phyloP scores from a whole-genome alignment of 352 stramenopile genomes.

The Albugo candida region DNA sequence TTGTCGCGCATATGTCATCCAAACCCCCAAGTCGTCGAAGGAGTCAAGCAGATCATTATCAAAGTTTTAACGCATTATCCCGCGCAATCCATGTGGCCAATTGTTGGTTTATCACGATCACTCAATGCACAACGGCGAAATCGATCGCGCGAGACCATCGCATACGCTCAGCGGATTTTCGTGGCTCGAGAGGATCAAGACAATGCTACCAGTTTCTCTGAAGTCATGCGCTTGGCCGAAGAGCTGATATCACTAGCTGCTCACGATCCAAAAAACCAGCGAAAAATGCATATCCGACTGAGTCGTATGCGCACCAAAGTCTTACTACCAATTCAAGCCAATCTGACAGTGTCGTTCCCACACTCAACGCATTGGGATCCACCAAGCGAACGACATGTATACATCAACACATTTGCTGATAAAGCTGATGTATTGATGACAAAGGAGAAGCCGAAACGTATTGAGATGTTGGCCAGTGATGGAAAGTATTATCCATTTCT shows the following conservation, averaged over 20 bases:
- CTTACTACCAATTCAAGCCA: slow-evolving; percentile 59
- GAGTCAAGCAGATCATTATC: slow-evolving; percentile 87
- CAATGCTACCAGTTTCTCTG: slow-evolving; percentile 61
- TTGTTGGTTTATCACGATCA: slow-evolving; percentile 88
- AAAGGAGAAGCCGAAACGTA: slow-evolving; percentile 98
- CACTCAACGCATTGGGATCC: slow-evolving; percentile 24
- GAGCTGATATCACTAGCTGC: slow-evolving; percentile 88
- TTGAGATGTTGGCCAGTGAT: slow-evolving; percentile 74
- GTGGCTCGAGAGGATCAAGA: slow-evolving; percentile 36
- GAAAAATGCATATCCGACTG: slow-evolving; percentile 66
- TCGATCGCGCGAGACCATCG: slow-evolving; percentile 41
- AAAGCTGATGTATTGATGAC: slow-evolving; percentile 93
- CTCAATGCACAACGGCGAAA: slow-evolving; percentile 55
- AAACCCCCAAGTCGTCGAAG: slow-evolving; percentile 62
- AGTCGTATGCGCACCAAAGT: slow-evolving; percentile 49
- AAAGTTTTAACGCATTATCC: slow-evolving; percentile 87
- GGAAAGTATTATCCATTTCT: slow-evolving; percentile 79
- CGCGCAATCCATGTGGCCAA: slow-evolving; percentile 92
- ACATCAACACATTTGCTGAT: slow-evolving; percentile 78
- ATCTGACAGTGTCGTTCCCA: slow-evolving; percentile 52
- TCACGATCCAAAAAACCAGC: slow-evolving; percentile 57
- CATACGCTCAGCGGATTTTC: slow-evolving; percentile 40
- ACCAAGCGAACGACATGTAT: slow-evolving; percentile 41
- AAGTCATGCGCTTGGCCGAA: slow-evolving; percentile 81
- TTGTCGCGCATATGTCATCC: slow-evolving; percentile 88